Evolutionary conservation across 139 green algal species (phyloP), one percentile per base, ranked within the genome.

Genomic region (Chlorella sp.): DNA sequence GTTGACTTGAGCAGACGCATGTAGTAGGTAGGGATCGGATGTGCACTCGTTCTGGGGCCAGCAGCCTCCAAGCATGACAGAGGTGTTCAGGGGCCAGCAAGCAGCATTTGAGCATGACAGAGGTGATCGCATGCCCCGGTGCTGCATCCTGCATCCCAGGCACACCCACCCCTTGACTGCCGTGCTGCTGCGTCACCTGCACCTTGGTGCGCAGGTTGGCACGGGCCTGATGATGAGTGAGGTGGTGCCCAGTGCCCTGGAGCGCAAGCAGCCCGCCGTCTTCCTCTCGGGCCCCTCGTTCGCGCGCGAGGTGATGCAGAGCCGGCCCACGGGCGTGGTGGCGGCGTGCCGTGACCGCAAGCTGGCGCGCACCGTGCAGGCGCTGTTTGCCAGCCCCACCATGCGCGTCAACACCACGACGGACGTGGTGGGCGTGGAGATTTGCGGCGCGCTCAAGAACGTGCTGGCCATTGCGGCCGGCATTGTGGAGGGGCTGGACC

Each of bases 391-490:
- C 3, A 92, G 85, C 50, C 86, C 85, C 1, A 82, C 77, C 67
- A 90, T 99, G 83, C 87, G 95, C 3, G 91, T 99, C 35, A 98
- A 98, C 90, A 96, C 85, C 10, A 90, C 86, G 26, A 93, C 76
- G 5, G 95, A 99, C 69, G 95, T 99, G 59, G 85, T 85, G 64
- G 95, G 95, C 24, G 94, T 99, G 20, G 95, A 99, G 86, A 91
- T 99, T 55, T 97, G 92, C 66, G 95, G 95, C 27, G 94, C 95
- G 30, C 84, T 98, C 27, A 99, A 99, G 75, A 99, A 99, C 74
- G 95, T 99, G 79, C 84, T 99, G 59, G 95, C 95, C 24, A 98
- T 99, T 69, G 95, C 93, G 2, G 95, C 95, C 10, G 95, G 95
- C 51, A 98, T 99, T 60, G 93, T 98, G 49, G 90, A 98, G 70